These are phyloP conservation scores for Silene noctiflora DNA, from an alignment of 179 eudicot species.

Conservation along the genomic window DNA sequence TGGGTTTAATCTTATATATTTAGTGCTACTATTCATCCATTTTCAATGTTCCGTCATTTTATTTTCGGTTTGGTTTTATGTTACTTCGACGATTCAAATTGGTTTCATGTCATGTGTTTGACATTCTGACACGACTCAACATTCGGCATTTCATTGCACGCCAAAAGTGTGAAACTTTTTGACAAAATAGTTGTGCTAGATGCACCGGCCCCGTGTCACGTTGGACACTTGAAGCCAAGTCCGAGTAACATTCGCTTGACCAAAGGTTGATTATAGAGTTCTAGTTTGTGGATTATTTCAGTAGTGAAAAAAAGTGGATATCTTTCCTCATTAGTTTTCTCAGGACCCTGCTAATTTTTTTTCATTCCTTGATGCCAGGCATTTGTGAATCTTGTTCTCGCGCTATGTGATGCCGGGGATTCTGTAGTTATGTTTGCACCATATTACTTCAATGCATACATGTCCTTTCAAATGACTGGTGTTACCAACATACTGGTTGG, in stretches of 20 bases:
- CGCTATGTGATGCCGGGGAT: slow-evolving; percentile 96
- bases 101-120: background rate
- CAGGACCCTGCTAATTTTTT: background rate
- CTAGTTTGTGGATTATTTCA: background rate
- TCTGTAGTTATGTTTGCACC: slow-evolving; percentile 99
- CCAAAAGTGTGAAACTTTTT: background rate
- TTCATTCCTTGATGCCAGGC: slow-evolving; percentile 54
- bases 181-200: background rate
- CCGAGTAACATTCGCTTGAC: background rate
- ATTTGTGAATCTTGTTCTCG: slow-evolving; percentile 88
- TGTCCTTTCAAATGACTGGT: slow-evolving; percentile 99
- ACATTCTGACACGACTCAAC: background rate
- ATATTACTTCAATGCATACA: slow-evolving; percentile 96
- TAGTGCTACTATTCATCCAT: background rate
- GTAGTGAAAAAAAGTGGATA: background rate
- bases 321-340: background rate
- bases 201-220: background rate
- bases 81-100: background rate
- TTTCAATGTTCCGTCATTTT: background rate
- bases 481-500: slow-evolving; percentile 87
- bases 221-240: background rate
- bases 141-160: background rate
- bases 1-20: background rate
- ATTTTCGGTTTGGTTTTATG: background rate
- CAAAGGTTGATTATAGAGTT: background rate